Base-by-base conservation (phyloP, 75 land plant genomes). In the Selaginella moellendorffii region DNA sequence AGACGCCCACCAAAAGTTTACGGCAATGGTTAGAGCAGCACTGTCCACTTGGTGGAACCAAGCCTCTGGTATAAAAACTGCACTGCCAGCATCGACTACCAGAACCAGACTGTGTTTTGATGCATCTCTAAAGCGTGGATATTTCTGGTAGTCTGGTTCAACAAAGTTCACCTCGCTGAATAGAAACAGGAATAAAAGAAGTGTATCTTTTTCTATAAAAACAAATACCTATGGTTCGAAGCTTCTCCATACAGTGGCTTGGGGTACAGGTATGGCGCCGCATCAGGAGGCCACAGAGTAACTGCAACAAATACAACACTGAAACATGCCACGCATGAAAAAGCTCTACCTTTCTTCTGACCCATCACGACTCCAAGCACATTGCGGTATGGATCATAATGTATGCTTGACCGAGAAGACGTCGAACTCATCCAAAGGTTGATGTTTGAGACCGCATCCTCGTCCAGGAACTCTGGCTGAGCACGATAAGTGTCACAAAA, bases 1-100 rank as follows among this genome's bases (percentile, higher is more conserved):
- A 1, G 99, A 95, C 30, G 68, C 78, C 99, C 99, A 90, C 99
- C 99, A 95, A 51, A 90, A 77, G 65, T 95, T 95, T 31, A 95
- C 82, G 5, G 91, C 99, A 58, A 95, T 76, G 0, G 97, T 95
- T 67, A 86, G 62, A 61, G 74, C n/a, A 60, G 72, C 85, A 75
- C 91, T 95, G 61, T 95, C 86, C 29, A 95, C 97, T 77, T 95
- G 99, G 62, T 95, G 97, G 64, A 76, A 95, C 99, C 99, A 95
- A 59, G 96, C 99, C 77, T 95, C 99, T 26, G 99, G 99, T 62
- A 95, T 80, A 70, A 89, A 95, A 31, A 95, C 79, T 54, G 88
- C 90, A 84, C 89, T 96, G 23, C 99, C 97, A 58, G 83, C 76
- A 51, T 76, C 66, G 36, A 95, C 71, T 22, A 62, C 69, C 53